Evolutionary conservation across 2,329 filamentous ascomycete species (phyloP).

Genomic region (Botryotinia calthae): DNA sequence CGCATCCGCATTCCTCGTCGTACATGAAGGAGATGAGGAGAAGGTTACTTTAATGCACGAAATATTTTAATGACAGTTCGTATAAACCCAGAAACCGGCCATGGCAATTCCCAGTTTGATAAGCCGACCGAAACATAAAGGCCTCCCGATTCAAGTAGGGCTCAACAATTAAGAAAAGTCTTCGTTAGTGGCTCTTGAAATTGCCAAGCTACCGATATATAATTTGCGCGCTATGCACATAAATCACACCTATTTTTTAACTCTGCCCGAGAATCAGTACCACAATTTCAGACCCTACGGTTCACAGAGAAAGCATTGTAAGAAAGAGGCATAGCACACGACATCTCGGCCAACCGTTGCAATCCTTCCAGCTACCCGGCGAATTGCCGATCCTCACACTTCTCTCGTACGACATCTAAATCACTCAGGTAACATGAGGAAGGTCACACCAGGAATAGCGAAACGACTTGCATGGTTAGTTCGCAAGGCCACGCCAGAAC

Average conservation of each 20-base stretch:
- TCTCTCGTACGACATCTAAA: conserved; percentile 2
- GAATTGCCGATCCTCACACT: not conserved
- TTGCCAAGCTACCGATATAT: conserved; percentile 2
- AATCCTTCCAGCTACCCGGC: conserved; percentile 11
- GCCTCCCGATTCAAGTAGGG: not conserved
- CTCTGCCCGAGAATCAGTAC: conserved; percentile 1
- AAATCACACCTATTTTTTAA: not conserved
- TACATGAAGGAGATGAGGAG: conserved; percentile 12
- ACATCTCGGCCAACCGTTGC: not conserved
- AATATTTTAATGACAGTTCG: not conserved
- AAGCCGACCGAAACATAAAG: not conserved
- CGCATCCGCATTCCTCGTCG: not conserved
- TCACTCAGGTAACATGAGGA: not conserved
- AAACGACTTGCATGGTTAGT: not conserved
- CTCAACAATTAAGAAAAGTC: not conserved
- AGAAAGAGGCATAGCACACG: conserved; percentile 1
- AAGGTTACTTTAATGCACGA: conserved; percentile 5
- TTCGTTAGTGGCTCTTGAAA: not conserved
- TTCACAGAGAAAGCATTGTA: not conserved
- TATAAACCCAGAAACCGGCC: not conserved
- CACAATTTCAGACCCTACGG: not conserved
- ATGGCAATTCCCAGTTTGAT: not conserved
- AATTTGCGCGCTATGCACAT: not conserved
- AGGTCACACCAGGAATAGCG: not conserved
- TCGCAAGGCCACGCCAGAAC: not conserved